Percentiles rank a stretch among this genome's conserved stretches.
phyloP scores from a whole-genome alignment of 2,329 filamentous ascomycete genomes.

The Aspergillus glaucus region DNA sequence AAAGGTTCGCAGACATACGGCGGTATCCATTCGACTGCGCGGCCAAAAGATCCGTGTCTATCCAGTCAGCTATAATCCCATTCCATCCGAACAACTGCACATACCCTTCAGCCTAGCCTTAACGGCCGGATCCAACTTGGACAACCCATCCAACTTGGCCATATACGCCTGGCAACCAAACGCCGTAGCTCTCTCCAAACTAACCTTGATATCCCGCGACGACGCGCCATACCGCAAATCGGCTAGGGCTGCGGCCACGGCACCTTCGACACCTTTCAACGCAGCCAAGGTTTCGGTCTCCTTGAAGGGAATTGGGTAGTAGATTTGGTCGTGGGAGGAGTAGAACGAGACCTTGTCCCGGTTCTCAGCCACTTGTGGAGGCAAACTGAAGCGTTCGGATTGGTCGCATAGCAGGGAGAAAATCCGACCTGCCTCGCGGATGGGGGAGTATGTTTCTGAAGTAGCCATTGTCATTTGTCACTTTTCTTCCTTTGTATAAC shows the following conservation, averaged over 20 bases:
- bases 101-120: conserved; percentile 34
- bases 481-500: no score
- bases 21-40: conserved; percentile 68
- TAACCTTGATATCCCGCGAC: conserved; percentile 28
- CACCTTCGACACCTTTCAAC: conserved; percentile 55
- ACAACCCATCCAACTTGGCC: conserved; percentile 35
- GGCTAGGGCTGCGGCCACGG: conserved; percentile 54
- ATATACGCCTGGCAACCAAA: conserved; percentile 39
- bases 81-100: neutral
- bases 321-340: conserved; percentile 31
- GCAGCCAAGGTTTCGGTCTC: conserved; percentile 49
- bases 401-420: conserved; percentile 31
- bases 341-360: conserved; percentile 32
- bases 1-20: conserved; percentile 66
- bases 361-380: conserved; percentile 23
- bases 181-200: conserved; percentile 33
- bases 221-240: conserved; percentile 46
- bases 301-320: conserved; percentile 44
- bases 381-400: conserved; percentile 27
- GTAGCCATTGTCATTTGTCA: neutral
- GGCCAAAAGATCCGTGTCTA: conserved; percentile 64
- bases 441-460: conserved; percentile 23
- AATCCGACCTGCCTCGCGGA: conserved; percentile 32
- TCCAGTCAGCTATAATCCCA: conserved; percentile 9
- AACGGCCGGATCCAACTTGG: conserved; percentile 32